Base-by-base conservation (phyloP, 2,329 filamentous ascomycete species). In the Cercospora zeina region DNA sequence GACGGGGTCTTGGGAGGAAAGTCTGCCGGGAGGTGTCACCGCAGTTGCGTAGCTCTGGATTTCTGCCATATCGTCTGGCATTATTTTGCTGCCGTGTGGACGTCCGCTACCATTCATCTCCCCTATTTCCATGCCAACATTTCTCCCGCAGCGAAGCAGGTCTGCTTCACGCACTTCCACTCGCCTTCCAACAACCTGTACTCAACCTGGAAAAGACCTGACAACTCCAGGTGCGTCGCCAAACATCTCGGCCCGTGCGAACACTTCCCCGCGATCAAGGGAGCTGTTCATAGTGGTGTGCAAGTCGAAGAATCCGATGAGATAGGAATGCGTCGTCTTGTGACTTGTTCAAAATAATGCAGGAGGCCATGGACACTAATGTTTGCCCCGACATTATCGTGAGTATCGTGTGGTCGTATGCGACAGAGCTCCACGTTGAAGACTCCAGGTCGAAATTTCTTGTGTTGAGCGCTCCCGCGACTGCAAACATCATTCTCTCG, bases 381-480 rank as follows among this genome's bases (percentile, higher is more conserved):
- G 30, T 21, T n/a, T 56, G 19, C 31, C 34, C 54, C 36, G 33
- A 37, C 50, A 54, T 36, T 8, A 13, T 33, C 4, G 27, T 37
- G n/a, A 21, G 33, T 33, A 59, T 49, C 16, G 51, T 30, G 36
- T 27, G 11, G 13, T 53, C 36, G 9, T 16, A 13, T 33, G 57
- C 47, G 14, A 53, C n/a, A 27, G 53, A 27, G 49, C 49, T 54
- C 58, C 58, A 60, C 27, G 42, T 33, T 14, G 14, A 36, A 27
- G 37, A 60, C 11, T 36, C 13, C 1, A 34, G n/a, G 8, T 49
- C 50, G 37, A 55, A 60, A 11, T 55, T 37, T 8, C 58, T 39
- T n/a, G 16, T n/a, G 27, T 60, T 36, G 58, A 60, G 11, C 2
- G 37, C 49, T 8, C 47, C n/a, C 37, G 45, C 51, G 37, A 61